phyloP scores from a whole-genome alignment of 139 green algal species.

The Chlamydomonas asymmetrica region DNA sequence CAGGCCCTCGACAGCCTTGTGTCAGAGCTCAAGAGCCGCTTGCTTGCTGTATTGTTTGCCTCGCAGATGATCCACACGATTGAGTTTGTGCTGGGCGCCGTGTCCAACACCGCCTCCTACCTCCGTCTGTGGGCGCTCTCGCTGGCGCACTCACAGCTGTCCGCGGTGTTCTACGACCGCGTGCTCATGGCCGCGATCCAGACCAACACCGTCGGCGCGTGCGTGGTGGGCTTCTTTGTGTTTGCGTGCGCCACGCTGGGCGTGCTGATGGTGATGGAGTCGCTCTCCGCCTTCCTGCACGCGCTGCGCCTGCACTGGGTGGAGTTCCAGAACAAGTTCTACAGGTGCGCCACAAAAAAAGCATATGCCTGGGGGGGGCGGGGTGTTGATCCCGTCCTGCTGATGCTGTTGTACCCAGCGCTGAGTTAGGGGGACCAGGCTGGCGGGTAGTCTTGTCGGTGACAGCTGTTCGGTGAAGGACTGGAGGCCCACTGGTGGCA shows the following conservation, averaged over 20 bases:
- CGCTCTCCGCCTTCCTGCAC: conserved; percentile 96
- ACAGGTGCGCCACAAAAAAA: conserved; percentile 40
- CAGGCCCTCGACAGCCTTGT: too few species aligned
- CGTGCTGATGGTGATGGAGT: conserved; percentile 99
- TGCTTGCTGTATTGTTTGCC: too few species aligned
- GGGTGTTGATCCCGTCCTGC: too few species aligned
- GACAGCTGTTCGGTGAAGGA: neutral
- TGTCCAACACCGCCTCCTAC: conserved; percentile 99
- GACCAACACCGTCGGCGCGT: conserved; percentile 17
- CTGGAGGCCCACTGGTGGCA: neutral
- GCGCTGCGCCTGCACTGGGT: conserved; percentile 97
- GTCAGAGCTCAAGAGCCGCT: too few species aligned
- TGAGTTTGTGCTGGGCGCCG: conserved; percentile 97
- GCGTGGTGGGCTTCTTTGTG: conserved; percentile 83
- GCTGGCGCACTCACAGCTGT: conserved; percentile 95
- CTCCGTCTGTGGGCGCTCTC: conserved; percentile 96
- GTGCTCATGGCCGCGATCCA: conserved; percentile 83
- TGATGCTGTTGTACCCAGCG: too few species aligned
- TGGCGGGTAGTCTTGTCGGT: neutral
- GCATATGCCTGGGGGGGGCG: neutral
- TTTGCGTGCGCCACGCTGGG: conserved; percentile 90
- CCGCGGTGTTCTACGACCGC: conserved; percentile 89
- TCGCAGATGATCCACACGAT: conserved; percentile 75
- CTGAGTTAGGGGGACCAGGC: too few species aligned
- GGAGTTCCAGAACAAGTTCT: conserved; percentile 85